Evolutionary conservation across 2,329 filamentous ascomycete genomes (phyloP), one percentile per base, ranked within the genome.

Genomic region (Metarhizium robertsii): DNA sequence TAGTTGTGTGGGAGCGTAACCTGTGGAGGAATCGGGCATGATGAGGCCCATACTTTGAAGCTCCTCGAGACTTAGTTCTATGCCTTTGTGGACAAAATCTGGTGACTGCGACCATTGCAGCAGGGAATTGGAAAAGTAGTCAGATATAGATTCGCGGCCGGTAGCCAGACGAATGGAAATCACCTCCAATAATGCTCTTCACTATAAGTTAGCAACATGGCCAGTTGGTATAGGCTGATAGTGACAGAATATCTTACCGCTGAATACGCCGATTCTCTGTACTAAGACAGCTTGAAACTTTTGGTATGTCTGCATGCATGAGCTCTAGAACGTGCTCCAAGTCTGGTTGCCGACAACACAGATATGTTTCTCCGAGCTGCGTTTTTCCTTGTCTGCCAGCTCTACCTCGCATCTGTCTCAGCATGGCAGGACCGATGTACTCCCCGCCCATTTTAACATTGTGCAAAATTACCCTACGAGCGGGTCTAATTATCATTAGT

Each of bases 381-480:
- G 89, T 86, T 64, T 90, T 91, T 51, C 88, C 88, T 69, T 90
- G 90, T 54, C 88, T 79, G 6, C 88, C 88, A 20, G 88, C 88
- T 58, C 88, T 79, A 2, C 88, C 88, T 64, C 87, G 81, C 88
- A 91, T 92, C 69, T 92, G 88, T 51, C 87, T 81, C 68, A 92
- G 74, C 84, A 92, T 88, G 4, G 87, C 84, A 13, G 88, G 87
- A 0, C 86, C 87, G n/a, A 91, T 81, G 50, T 90, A 73, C 49
- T 90, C 86, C 53, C 85, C 78, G 0, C 88, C 88, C 86, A 91
- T 90, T 45, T 85, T 79, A 34, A 85, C 87, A 58, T 83, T 86
- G 65, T 90, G 87, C 30, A 89, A 76, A 57, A 92, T 89, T 1
- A 92, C 88, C 60, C 88, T 76, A 53, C 88, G 77, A 7, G 88